Evolutionary conservation across 192 early-diverging fungal genomes (phyloP).

Genomic region (Coemansia sp.): DNA sequence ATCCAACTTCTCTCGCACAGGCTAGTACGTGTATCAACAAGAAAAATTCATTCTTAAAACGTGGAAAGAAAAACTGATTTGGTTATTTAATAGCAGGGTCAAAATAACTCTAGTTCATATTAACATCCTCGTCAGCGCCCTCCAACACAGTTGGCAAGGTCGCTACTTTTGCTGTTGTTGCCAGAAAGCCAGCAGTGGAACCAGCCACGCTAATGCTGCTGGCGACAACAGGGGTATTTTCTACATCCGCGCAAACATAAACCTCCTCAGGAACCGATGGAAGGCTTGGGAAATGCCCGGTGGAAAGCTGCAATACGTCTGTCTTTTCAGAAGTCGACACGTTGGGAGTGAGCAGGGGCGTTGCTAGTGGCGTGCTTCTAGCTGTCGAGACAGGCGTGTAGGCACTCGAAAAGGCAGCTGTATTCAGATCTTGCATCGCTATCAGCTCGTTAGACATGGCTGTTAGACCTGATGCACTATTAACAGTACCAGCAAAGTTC

Average conservation of each 20-base stretch:
- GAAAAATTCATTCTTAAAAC: no score
- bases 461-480: not conserved
- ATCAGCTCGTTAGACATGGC: not conserved
- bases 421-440: constrained; percentile 6
- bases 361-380: constrained; percentile 14
- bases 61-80: no score
- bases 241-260: constrained; percentile 17
- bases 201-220: constrained; percentile 11
- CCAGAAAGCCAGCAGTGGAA: constrained; percentile 8
- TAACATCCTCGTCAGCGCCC: constrained; percentile 20
- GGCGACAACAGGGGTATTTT: not conserved
- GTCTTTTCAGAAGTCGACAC: constrained; percentile 10
- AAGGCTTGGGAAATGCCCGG: constrained; percentile 22
- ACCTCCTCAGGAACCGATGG: constrained; percentile 40
- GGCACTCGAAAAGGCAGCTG: constrained; percentile 7
- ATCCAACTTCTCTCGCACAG: no score
- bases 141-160: constrained; percentile 25
- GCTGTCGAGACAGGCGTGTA: constrained; percentile 27
- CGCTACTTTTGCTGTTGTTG: constrained; percentile 5
- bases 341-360: constrained; percentile 23
- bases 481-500: not conserved
- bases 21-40: no score
- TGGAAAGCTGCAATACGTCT: not conserved
- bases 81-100: no score
- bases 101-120: constrained; percentile 13